These are phyloP conservation scores for Ehretia macrophylla DNA, from an alignment of 257 asterid species.

Conservation along the genomic window DNA sequence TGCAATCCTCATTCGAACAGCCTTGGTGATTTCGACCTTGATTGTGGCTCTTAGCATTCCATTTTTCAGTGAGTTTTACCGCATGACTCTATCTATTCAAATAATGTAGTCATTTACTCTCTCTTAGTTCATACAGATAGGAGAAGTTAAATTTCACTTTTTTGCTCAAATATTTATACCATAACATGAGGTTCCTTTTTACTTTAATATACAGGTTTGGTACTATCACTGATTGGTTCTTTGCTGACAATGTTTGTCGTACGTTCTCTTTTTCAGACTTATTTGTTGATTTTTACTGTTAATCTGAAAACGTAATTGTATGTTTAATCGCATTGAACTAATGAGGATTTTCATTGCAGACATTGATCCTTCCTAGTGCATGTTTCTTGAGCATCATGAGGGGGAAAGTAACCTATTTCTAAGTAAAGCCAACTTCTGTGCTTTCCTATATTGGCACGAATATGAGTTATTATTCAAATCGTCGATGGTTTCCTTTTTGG, in stretches of 20 bases:
- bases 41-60: constrained; percentile 72
- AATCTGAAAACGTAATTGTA: background rate
- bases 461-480: background rate
- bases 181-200: background rate
- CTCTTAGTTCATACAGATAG: background rate
- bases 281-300: too few relatives aligned
- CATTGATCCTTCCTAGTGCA: constrained; percentile 81
- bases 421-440: constrained; percentile 38
- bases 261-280: constrained; percentile 18
- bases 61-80: constrained; percentile 55
- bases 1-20: constrained; percentile 68
- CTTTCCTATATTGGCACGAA: background rate
- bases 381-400: constrained; percentile 82
- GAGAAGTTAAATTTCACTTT: background rate
- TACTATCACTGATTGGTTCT: constrained; percentile 88
- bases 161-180: too few relatives aligned
- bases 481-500: background rate
- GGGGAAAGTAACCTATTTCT: constrained; percentile 48
- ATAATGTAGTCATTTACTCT: too few relatives aligned
- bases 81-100: background rate
- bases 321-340: background rate
- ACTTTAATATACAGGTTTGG: constrained; percentile 45
- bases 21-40: constrained; percentile 71
- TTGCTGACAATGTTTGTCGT: constrained; percentile 92
- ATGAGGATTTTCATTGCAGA: constrained; percentile 33